A percentile compares a stretch with the other conserved stretches of the same genome.
These are phyloP conservation scores for Penicillium canescens DNA, from an alignment of 495 filamentous ascomycete genomes.

Conservation along the genomic window DNA sequence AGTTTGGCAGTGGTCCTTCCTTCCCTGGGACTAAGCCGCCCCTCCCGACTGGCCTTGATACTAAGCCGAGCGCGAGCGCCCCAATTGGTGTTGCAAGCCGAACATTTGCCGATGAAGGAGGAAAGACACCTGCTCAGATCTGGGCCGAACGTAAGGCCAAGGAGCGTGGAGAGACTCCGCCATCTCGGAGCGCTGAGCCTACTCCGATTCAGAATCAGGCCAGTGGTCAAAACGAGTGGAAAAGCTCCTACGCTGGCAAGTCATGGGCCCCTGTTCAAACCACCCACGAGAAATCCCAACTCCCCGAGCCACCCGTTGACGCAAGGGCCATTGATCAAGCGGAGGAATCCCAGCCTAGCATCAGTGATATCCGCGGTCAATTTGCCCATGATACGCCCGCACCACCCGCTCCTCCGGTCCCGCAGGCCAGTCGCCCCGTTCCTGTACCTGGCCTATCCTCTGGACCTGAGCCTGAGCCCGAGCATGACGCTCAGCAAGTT, in stretches of 20 bases:
- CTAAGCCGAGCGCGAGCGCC: constrained; percentile 49
- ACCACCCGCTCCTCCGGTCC: constrained; percentile 13
- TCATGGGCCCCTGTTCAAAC: constrained; percentile 83
- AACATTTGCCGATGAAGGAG: constrained; percentile 91
- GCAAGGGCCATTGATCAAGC: constrained; percentile 52
- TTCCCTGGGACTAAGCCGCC: constrained; percentile 90
- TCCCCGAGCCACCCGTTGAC: constrained; percentile 56
- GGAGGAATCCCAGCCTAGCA: constrained; percentile 53
- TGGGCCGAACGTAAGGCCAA: constrained; percentile 97
- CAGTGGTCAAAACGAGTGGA: constrained; percentile 77
- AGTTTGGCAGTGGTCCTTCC: constrained; percentile 66
- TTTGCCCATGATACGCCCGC: constrained; percentile 66
- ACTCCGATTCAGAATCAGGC: constrained; percentile 59
- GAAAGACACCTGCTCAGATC: constrained; percentile 93
- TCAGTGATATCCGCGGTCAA: constrained; percentile 72
- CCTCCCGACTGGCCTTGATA: constrained; percentile 63
- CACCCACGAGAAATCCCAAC: constrained; percentile 61
- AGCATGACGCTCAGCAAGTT: constrained; percentile 36
- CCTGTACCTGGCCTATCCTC: constrained; percentile 74
- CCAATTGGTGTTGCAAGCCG: constrained; percentile 79
- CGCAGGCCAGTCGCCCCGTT: constrained; percentile 52
- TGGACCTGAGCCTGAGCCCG: constrained; percentile 55
- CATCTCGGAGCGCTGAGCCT: constrained; percentile 38
- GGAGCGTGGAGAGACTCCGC: constrained; percentile 59
- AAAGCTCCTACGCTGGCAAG: constrained; percentile 86